Evolutionary conservation across 2,329 filamentous ascomycete species (phyloP).

Genomic region (Penicillium sp.): DNA sequence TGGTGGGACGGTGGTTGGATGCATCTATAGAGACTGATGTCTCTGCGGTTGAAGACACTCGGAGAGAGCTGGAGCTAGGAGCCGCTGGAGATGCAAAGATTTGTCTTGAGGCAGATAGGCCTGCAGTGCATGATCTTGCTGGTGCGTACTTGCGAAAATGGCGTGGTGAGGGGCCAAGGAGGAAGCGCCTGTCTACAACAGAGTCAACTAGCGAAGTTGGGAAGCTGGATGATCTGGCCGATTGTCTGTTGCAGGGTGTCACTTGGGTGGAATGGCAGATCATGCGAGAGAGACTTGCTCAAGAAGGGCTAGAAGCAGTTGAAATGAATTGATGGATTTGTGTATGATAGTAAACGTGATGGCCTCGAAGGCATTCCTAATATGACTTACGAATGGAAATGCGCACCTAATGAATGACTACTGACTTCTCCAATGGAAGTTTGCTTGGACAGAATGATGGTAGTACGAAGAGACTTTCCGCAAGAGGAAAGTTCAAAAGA

Average conservation of each 20-base stretch:
- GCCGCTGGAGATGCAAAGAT: constrained; percentile 17
- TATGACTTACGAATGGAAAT: too few relatives aligned
- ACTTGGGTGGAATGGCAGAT: constrained; percentile 75
- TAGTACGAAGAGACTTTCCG: too few relatives aligned
- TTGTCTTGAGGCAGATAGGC: constrained; percentile 15
- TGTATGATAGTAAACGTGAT: neutral
- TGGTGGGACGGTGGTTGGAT: constrained; percentile 59
- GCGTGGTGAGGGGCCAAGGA: constrained; percentile 22
- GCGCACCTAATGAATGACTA: too few relatives aligned
- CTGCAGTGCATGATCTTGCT: constrained; percentile 24
- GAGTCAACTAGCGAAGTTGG: constrained; percentile 21
- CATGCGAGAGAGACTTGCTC: constrained; percentile 31
- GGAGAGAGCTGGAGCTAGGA: constrained; percentile 8
- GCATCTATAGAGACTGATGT: neutral
- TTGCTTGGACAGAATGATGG: too few relatives aligned
- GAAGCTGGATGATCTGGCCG: constrained; percentile 82
- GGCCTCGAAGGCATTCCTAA: neutral
- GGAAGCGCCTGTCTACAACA: constrained; percentile 12
- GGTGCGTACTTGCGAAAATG: constrained; percentile 35
- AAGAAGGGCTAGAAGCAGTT: constrained; percentile 24
- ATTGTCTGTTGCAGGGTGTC: constrained; percentile 75
- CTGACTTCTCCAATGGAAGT: too few relatives aligned
- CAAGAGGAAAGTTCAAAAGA: too few relatives aligned
- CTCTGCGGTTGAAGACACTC: constrained; percentile 13
- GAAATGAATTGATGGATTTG: neutral